Percentiles rank a stretch among this genome's conserved stretches.
Evolutionary conservation across 1,284 basidiomycete genomes (phyloP).

Genomic region (Microbotryomycetes sp.): DNA sequence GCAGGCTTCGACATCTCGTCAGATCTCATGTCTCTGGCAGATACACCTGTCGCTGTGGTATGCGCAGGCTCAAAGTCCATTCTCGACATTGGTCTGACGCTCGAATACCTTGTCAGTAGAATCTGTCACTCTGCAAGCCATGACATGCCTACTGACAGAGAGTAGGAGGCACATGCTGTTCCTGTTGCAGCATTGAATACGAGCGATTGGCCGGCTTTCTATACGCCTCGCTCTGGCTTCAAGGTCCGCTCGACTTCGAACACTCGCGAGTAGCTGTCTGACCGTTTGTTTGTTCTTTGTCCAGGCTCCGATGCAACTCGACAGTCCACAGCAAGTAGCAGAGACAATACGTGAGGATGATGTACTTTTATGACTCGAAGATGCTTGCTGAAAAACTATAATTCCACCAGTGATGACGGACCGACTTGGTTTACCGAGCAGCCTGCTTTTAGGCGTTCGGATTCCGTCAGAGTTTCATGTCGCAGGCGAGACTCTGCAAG

Average conservation of each 20-base stretch:
- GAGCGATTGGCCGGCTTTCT: conserved; percentile 90
- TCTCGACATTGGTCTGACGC: conserved; percentile 81
- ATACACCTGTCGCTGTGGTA: conserved; percentile 80
- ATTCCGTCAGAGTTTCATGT: conserved; percentile 73
- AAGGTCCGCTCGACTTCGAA: conserved; percentile 50
- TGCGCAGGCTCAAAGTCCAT: conserved; percentile 95
- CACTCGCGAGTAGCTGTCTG: background rate
- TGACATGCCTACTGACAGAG: background rate
- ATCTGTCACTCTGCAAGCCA: background rate
- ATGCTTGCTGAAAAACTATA: too few relatives aligned
- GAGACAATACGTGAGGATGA: conserved; percentile 57
- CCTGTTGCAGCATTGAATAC: conserved; percentile 75
- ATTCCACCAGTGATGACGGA: conserved; percentile 33
- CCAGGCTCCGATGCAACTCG: conserved; percentile 42
- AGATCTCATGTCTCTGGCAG: conserved; percentile 72
- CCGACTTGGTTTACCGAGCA: conserved; percentile 60
- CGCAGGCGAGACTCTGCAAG: conserved; percentile 64
- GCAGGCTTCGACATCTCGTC: conserved; percentile 92
- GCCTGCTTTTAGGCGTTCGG: conserved; percentile 79
- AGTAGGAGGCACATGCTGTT: conserved; percentile 89
- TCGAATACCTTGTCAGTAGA: conserved; percentile 75
- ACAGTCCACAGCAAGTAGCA: conserved; percentile 59
- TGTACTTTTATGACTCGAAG: background rate
- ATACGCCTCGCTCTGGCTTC: conserved; percentile 73
- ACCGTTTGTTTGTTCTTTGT: background rate